Conservation (phyloP, 1,284 basidiomycete species). For the Phaffia rhodozyma region DNA sequence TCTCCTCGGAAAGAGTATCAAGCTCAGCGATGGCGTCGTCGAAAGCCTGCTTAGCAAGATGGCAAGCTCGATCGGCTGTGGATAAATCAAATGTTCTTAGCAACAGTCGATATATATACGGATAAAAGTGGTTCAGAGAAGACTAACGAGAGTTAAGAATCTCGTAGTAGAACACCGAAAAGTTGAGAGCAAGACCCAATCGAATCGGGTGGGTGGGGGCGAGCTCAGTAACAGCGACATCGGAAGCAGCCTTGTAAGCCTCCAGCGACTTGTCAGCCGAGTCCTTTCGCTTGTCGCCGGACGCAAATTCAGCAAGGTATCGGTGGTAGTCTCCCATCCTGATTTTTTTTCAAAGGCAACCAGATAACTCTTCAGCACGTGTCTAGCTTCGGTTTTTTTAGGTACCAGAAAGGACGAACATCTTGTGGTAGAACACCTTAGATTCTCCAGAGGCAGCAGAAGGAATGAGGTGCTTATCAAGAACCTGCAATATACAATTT, state of each 20-base stretch:
- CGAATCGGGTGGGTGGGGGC: slow-evolving; percentile 99
- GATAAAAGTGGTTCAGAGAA: background rate
- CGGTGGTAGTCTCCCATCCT: slow-evolving; percentile 99
- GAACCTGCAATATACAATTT: slow-evolving; percentile 43
- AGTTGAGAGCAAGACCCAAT: slow-evolving; percentile 97
- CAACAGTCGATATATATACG: background rate
- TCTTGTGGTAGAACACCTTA: slow-evolving; percentile 99
- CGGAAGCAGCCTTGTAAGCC: slow-evolving; percentile 98
- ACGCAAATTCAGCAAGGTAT: slow-evolving; percentile 98
- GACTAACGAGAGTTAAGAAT: slow-evolving; percentile 71
- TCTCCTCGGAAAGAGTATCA: slow-evolving; percentile 98
- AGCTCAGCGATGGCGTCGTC: slow-evolving; percentile 99
- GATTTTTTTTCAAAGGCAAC: slow-evolving; percentile 10
- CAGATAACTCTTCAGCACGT: background rate
- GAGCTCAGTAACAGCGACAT: slow-evolving; percentile 94
- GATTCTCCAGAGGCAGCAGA: slow-evolving; percentile 96
- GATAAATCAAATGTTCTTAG: background rate
- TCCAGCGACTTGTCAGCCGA: slow-evolving; percentile 97
- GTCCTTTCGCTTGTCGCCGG: slow-evolving; percentile 96
- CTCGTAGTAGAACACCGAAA: slow-evolving; percentile 99
- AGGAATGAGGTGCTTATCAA: slow-evolving; percentile 98
- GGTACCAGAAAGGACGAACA: slow-evolving; percentile 47
- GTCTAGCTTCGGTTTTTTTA: too few relatives aligned
- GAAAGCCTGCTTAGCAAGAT: slow-evolving; percentile 98
- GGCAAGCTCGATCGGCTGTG: slow-evolving; percentile 78